Conservation (phyloP, 208 protist genomes). For the Trypanosomatidae sp. region DNA sequence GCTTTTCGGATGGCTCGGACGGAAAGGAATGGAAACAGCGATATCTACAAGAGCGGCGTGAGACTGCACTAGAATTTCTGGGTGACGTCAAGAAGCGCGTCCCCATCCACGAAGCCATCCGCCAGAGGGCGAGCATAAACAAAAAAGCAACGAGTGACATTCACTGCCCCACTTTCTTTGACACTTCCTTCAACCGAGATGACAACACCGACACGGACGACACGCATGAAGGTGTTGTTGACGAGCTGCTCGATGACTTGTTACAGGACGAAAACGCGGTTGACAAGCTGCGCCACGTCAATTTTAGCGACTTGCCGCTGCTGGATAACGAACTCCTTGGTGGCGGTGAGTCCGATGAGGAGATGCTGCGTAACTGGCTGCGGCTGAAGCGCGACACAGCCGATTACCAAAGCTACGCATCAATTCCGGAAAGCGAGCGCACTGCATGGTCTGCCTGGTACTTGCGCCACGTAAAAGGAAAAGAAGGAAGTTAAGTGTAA, state of each 20-base stretch:
- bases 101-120: conserved; percentile 71
- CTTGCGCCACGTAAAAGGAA: conserved; percentile 53
- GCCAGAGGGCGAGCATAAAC: conserved; percentile 38
- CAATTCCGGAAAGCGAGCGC: conserved; percentile 63
- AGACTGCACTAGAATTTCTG: conserved; percentile 61
- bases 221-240: not conserved
- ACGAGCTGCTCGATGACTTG: conserved; percentile 32
- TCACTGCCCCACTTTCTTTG: conserved; percentile 19
- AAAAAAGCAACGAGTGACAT: conserved; percentile 17
- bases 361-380: conserved; percentile 44
- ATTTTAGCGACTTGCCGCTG: conserved; percentile 35
- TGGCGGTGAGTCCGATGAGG: conserved; percentile 22
- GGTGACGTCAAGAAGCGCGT: conserved; percentile 72
- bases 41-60: conserved; percentile 59
- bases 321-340: conserved; percentile 55
- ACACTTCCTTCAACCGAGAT: too few relatives aligned
- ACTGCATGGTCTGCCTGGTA: conserved; percentile 79
- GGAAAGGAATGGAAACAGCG: conserved; percentile 73
- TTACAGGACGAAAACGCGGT: conserved; percentile 38
- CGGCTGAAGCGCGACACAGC: conserved; percentile 52
- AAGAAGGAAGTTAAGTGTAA: conserved; percentile 9
- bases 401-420: conserved; percentile 70
- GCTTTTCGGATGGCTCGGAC: conserved; percentile 40
- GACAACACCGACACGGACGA: not conserved
- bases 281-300: conserved; percentile 39